Conservation (phyloP, 1,284 basidiomycete genomes). For the Papiliotrema fonsecae region DNA sequence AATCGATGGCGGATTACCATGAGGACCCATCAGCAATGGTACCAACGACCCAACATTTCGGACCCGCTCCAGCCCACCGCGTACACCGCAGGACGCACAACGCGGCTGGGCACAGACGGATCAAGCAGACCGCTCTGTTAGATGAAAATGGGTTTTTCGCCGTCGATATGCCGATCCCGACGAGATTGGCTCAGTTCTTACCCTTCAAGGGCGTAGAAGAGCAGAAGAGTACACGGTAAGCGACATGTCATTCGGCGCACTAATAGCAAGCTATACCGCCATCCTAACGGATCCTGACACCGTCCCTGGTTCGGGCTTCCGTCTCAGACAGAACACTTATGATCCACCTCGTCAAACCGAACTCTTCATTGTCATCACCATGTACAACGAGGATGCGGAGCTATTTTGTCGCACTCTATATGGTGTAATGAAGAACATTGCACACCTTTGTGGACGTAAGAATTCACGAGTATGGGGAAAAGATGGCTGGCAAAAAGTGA, state of each 20-base stretch:
- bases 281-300: constrained; percentile 92
- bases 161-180: constrained; percentile 76
- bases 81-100: constrained; percentile 65
- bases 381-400: constrained; percentile 95
- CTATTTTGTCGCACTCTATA: constrained; percentile 91
- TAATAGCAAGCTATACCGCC: constrained; percentile 59
- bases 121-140: constrained; percentile 49
- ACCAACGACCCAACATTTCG: constrained; percentile 77
- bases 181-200: constrained; percentile 65
- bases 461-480: constrained; percentile 94
- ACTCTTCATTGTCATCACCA: constrained; percentile 89
- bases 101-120: constrained; percentile 38
- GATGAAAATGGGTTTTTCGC: constrained; percentile 74
- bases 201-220: constrained; percentile 76
- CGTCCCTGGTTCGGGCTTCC: constrained; percentile 76
- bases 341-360: constrained; percentile 71
- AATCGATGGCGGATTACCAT: too few species aligned
- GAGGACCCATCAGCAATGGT: too few species aligned
- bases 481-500: constrained; percentile 93
- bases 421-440: constrained; percentile 88
- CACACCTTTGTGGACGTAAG: constrained; percentile 85
- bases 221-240: constrained; percentile 73
- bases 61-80: constrained; percentile 75
- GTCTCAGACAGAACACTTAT: constrained; percentile 75
- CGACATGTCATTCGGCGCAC: constrained; percentile 2